A percentile compares a stretch with the other conserved stretches of the same genome.
Conservation (phyloP, 345 rosid genomes). For the Hibiscus syriacus region DNA sequence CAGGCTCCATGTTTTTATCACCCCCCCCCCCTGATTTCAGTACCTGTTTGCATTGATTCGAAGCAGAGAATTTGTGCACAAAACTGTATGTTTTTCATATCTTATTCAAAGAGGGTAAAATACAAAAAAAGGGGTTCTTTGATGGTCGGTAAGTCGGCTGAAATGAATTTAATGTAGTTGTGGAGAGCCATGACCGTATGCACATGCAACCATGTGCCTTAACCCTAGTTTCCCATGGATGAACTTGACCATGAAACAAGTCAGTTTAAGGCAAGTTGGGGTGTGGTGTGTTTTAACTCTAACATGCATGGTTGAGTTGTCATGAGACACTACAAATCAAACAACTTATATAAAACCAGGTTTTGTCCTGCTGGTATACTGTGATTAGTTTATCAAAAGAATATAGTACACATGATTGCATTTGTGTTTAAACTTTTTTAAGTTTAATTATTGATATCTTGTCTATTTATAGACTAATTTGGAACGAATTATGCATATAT, state of each 20-base stretch:
- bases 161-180: background rate
- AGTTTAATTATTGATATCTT: too few relatives aligned
- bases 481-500: too few relatives aligned
- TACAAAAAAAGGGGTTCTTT: background rate
- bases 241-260: background rate
- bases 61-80: background rate
- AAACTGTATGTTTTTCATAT: background rate
- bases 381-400: too few relatives aligned
- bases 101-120: background rate
- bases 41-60: background rate
- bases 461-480: too few relatives aligned
- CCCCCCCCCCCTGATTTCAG: background rate
- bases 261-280: background rate
- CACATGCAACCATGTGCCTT: background rate
- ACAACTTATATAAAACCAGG: background rate
- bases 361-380: background rate
- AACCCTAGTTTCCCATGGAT: background rate
- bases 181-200: background rate
- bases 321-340: slow-evolving; percentile 8
- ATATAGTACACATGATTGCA: too few relatives aligned
- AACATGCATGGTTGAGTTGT: slow-evolving; percentile 11
- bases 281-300: background rate
- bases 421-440: too few relatives aligned
- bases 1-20: too few relatives aligned
- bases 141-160: background rate